A percentile compares a stretch with the other conserved stretches of the same genome.
Evolutionary conservation across 805 yeast species (phyloP).

Genomic region (Candida berthetii): DNA sequence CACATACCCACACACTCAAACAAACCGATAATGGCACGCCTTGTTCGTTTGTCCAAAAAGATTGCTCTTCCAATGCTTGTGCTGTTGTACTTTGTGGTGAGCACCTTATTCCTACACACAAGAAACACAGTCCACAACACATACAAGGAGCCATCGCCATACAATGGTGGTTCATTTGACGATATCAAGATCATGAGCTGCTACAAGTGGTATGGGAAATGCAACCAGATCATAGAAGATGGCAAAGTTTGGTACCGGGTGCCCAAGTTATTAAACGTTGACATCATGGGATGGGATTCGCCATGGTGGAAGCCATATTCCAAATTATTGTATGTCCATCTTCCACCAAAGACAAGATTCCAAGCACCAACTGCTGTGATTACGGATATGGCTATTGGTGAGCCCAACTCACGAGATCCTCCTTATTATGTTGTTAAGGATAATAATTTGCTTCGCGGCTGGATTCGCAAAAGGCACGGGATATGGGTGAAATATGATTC

Average conservation of each 20-base stretch:
- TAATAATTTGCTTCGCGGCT: constrained; percentile 22
- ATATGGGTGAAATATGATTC: constrained; percentile 51
- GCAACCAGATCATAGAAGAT: constrained; percentile 17
- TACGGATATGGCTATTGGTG: constrained; percentile 38
- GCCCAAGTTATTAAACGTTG: constrained; percentile 16
- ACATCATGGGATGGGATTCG: constrained; percentile 8
- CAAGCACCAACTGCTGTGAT: constrained; percentile 23
- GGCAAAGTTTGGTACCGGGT: constrained; percentile 19
- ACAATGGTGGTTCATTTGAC: constrained; percentile 23
- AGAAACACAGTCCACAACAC: constrained; percentile 14
- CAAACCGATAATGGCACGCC: not conserved
- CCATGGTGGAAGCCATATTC: constrained; percentile 13
- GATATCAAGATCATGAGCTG: constrained; percentile 23
- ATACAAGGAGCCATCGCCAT: constrained; percentile 11
- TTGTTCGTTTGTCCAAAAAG: constrained; percentile 4
- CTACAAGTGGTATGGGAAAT: constrained; percentile 22
- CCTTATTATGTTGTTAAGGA: constrained; percentile 33
- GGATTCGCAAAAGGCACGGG: constrained; percentile 43
- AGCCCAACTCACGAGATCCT: constrained; percentile 22
- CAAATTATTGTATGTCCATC: constrained; percentile 22
- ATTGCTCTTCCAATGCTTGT: constrained; percentile 10
- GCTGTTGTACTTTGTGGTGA: constrained; percentile 6
- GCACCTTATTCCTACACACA: constrained; percentile 14
- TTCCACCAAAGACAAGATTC: constrained; percentile 5
- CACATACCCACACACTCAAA: not conserved